A percentile compares a stretch with the other conserved stretches of the same genome.
Conservation (phyloP, 1,139 yeast species). For the Taphrina communis region DNA sequence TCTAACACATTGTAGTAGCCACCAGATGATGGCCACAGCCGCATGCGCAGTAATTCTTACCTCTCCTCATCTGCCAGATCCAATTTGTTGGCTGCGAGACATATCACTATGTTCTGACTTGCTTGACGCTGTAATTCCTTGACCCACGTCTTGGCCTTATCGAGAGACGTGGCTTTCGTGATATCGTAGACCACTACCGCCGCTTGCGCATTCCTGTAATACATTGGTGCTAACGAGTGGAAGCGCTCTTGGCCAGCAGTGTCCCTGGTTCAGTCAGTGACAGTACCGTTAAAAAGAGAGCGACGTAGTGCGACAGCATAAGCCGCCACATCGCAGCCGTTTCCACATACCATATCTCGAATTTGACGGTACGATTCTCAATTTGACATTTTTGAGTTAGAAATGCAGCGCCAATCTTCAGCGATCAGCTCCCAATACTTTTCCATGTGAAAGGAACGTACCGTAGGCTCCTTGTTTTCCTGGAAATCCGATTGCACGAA, state of each 20-base stretch:
- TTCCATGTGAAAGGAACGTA: not conserved
- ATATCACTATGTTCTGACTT: conserved; percentile 84
- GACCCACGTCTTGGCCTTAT: conserved; percentile 99
- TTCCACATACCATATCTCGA: conserved; percentile 76
- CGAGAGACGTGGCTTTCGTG: conserved; percentile 95
- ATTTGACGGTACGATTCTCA: conserved; percentile 87
- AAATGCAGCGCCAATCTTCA: conserved; percentile 84
- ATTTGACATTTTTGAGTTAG: conserved; percentile 92
- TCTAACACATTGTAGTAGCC: not conserved
- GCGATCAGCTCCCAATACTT: not conserved
- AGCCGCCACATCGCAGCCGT: not conserved
- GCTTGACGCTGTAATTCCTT: conserved; percentile 96
- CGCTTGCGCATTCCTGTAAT: conserved; percentile 97
- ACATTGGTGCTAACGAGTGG: conserved; percentile 96
- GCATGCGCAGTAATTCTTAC: conserved; percentile 48
- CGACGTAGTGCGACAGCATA: not conserved
- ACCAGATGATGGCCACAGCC: too few species aligned
- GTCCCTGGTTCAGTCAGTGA: conserved; percentile 54
- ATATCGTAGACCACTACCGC: conserved; percentile 95
- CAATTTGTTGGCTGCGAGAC: conserved; percentile 89
- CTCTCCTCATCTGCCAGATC: conserved; percentile 58
- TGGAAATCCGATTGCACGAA: conserved; percentile 96
- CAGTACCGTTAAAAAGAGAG: not conserved
- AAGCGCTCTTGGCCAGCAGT: conserved; percentile 98
- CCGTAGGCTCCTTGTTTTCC: conserved; percentile 69